Evolutionary conservation across 129 eudicot species (phyloP).

Genomic region (Escallonia herrerae): DNA sequence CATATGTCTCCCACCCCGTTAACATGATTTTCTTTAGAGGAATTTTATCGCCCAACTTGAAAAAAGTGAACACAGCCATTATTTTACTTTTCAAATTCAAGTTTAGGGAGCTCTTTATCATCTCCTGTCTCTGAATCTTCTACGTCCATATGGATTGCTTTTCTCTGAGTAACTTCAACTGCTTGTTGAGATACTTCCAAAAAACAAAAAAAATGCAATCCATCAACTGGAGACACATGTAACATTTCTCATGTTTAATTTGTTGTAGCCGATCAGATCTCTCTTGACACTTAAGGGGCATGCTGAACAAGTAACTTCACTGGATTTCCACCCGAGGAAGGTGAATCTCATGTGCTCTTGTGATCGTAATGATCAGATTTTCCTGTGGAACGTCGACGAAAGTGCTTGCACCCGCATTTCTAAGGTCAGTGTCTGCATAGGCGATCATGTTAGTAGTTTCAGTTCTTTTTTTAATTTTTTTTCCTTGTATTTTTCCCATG

Average conservation of each 20-base stretch:
- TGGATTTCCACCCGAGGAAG: constrained; percentile 45
- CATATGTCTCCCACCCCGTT: too few species aligned
- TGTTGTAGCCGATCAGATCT: constrained; percentile 21
- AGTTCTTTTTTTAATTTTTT: neutral
- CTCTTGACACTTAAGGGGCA: constrained; percentile 27
- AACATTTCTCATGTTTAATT: neutral
- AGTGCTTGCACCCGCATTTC: constrained; percentile 1
- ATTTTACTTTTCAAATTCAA: too few species aligned
- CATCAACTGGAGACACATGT: neutral
- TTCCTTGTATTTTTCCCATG: neutral
- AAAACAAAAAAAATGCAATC: too few species aligned
- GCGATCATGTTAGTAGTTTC: neutral
- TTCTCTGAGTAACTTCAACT: neutral
- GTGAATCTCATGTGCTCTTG: constrained; percentile 30
- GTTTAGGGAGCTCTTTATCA: too few species aligned
- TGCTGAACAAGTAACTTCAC: constrained; percentile 26
- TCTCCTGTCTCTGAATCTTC: too few species aligned
- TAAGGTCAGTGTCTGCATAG: constrained; percentile 14
- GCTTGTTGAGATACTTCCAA: too few species aligned
- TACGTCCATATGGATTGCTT: too few species aligned
- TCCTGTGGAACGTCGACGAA: constrained; percentile 23
- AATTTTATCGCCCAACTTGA: too few species aligned
- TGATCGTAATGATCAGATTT: constrained; percentile 28
- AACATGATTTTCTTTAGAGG: too few species aligned
- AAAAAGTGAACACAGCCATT: too few species aligned